Evolutionary conservation across 2,329 filamentous ascomycete genomes (phyloP).

Genomic region (Ambrosiella beaveri): DNA sequence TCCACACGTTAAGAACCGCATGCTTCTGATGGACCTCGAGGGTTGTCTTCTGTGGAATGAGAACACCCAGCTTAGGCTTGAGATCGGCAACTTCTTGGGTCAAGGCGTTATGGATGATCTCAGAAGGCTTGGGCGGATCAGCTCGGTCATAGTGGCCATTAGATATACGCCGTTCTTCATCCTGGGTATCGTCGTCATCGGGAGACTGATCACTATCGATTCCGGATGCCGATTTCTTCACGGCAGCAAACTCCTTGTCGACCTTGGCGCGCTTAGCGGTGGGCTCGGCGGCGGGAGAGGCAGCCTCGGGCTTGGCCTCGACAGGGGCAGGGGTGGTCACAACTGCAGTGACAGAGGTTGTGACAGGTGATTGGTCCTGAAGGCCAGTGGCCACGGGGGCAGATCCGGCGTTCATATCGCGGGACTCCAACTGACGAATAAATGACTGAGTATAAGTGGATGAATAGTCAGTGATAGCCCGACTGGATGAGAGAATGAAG

Average conservation of each 20-base stretch:
- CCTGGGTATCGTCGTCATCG: slow-evolving; percentile 11
- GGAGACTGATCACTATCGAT: slow-evolving; percentile 5
- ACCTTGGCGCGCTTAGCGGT: neutral
- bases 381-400: neutral
- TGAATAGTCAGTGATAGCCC: neutral
- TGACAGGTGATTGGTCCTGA: neutral
- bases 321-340: neutral
- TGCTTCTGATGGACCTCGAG: slow-evolving; percentile 45
- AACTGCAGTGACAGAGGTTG: neutral
- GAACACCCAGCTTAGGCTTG: slow-evolving; percentile 28
- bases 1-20: slow-evolving; percentile 43
- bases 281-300: neutral
- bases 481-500: neutral
- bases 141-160: slow-evolving; percentile 13
- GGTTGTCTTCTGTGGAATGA: slow-evolving; percentile 47
- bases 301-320: neutral
- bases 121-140: slow-evolving; percentile 13
- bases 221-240: neutral
- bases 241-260: neutral
- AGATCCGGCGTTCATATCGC: neutral
- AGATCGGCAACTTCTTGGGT: slow-evolving; percentile 21
- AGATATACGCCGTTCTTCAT: slow-evolving; percentile 9
- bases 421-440: neutral
- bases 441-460: neutral
- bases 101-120: slow-evolving; percentile 21